Base-by-base conservation (phyloP, 768 basidiomycete species). In the Coprinopsis sp. region DNA sequence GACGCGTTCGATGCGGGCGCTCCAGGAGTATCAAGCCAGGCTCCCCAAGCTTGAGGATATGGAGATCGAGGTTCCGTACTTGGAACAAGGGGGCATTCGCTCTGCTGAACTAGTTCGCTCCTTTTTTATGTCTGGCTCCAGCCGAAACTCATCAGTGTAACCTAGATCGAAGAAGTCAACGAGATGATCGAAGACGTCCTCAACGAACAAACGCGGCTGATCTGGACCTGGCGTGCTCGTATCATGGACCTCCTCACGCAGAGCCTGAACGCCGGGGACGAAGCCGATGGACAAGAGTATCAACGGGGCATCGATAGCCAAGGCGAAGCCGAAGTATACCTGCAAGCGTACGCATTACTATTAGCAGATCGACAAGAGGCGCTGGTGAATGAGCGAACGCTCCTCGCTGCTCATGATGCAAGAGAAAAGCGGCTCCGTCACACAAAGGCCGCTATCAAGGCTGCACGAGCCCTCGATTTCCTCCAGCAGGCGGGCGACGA, bases 261-360 rank as follows among this genome's bases (percentile, higher is more conserved):
- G 44, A 75, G 71, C 18, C 62, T 88, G 25, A 74, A 66, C 13
- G 65, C 76, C 16, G 72, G 68, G 6, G 73, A 70, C 4, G 71
- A 77, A 33, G 86, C 79, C 0, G 86, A 90, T 50, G 90, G 88
- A 1, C 78, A 91, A 53, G 91, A 92, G 60, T 96, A 94, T 56
- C 74, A 83, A 30, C 79, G 86, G 7, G 84, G 82, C 1, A 65
- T 94, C 8, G 86, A 92, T 37, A 82, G 82, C 13, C 92, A 96
- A 67, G 87, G 82, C 5, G 82, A 87, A 62, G 90, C 82, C 0
- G 92, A 94, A 58, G 73, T 74, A 3, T 87, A 85, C 58, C 58
- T 90, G 36, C 78, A 83, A 54, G 83, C 82, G 0, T 94, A 92
- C 61, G 69, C 81, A 0, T 74, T 82, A 8, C 73, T 91, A 2